These are phyloP conservation scores for Calamus simplicifolius DNA, from an alignment of 176 grass and related monocot genomes.

Conservation along the genomic window DNA sequence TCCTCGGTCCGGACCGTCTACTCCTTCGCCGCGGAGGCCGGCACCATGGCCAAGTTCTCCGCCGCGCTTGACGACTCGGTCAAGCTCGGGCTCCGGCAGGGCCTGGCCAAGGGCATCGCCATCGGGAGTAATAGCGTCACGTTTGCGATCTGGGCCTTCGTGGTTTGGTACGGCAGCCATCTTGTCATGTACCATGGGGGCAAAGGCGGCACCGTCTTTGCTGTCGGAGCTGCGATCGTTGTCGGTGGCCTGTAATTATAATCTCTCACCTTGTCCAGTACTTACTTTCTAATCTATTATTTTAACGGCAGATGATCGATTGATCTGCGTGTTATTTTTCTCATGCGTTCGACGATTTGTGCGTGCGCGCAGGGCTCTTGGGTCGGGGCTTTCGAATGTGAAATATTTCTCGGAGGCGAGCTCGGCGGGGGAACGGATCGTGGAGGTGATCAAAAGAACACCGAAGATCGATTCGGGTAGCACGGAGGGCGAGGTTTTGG, in stretches of 20 bases:
- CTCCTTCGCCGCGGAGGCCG: slow-evolving; percentile 64
- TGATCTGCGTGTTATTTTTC: no score
- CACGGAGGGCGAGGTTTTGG: slow-evolving; percentile 47
- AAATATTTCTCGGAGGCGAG: slow-evolving; percentile 93
- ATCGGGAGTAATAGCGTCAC: slow-evolving; percentile 86
- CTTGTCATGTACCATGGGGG: slow-evolving; percentile 92
- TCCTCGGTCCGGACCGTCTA: slow-evolving; percentile 85
- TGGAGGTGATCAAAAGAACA: slow-evolving; percentile 57
- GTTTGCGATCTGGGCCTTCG: slow-evolving; percentile 83
- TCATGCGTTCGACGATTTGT: background rate
- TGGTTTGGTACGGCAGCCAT: slow-evolving; percentile 80
- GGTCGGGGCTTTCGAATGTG: slow-evolving; percentile 78
- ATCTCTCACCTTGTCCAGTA: background rate
- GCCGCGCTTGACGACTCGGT: slow-evolving; percentile 61
- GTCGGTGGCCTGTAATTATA: slow-evolving; percentile 60
- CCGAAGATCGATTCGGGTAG: slow-evolving; percentile 89
- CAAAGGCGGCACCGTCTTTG: slow-evolving; percentile 79
- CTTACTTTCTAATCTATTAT: background rate
- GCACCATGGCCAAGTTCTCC: slow-evolving; percentile 58
- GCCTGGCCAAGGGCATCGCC: slow-evolving; percentile 79
- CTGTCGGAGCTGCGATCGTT: slow-evolving; percentile 53
- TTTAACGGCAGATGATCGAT: no score
- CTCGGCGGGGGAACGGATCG: slow-evolving; percentile 52
- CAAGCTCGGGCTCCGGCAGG: slow-evolving; percentile 68
- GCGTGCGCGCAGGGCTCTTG: slow-evolving; percentile 42